These are phyloP conservation scores for Allium fistulosum DNA, from an alignment of 106 monocot genomes.

Conservation along the genomic window DNA sequence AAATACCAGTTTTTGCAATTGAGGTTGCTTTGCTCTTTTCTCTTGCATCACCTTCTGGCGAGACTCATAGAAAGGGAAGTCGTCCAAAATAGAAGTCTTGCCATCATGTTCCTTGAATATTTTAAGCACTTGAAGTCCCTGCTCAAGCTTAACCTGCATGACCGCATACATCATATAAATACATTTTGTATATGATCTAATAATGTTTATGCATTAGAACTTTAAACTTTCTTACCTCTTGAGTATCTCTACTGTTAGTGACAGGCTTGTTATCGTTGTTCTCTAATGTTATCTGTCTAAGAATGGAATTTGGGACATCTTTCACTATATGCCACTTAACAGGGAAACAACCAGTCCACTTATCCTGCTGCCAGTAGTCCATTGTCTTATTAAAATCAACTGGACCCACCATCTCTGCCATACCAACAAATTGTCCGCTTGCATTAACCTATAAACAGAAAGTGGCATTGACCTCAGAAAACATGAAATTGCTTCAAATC, in stretches of 20 bases:
- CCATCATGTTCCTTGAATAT: conserved; percentile 69
- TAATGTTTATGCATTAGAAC: not conserved
- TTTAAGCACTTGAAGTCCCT: conserved; percentile 65
- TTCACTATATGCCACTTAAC: conserved; percentile 85
- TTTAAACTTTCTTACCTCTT: conserved; percentile 33
- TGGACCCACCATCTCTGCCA: conserved; percentile 71
- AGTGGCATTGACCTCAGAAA: not conserved
- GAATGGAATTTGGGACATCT: conserved; percentile 62
- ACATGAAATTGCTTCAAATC: too few relatives aligned
- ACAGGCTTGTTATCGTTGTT: conserved; percentile 60
- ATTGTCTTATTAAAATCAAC: conserved; percentile 84
- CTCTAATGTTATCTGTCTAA: conserved; percentile 71
- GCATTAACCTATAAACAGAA: conserved; percentile 48
- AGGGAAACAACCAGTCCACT: conserved; percentile 85
- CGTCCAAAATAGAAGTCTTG: conserved; percentile 70
- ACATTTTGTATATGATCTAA: too few relatives aligned
- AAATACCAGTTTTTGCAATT: conserved; percentile 54
- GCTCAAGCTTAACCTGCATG: conserved; percentile 57
- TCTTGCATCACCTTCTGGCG: conserved; percentile 76
- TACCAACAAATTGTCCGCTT: conserved; percentile 85
- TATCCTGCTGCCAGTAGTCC: conserved; percentile 86
- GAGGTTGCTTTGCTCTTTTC: conserved; percentile 43
- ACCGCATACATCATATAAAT: not conserved
- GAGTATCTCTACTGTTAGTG: conserved; percentile 54
- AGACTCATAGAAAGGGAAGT: conserved; percentile 62